Base-by-base conservation (phyloP, 2,329 filamentous ascomycete species). In the Colletotrichum chlorophyti region DNA sequence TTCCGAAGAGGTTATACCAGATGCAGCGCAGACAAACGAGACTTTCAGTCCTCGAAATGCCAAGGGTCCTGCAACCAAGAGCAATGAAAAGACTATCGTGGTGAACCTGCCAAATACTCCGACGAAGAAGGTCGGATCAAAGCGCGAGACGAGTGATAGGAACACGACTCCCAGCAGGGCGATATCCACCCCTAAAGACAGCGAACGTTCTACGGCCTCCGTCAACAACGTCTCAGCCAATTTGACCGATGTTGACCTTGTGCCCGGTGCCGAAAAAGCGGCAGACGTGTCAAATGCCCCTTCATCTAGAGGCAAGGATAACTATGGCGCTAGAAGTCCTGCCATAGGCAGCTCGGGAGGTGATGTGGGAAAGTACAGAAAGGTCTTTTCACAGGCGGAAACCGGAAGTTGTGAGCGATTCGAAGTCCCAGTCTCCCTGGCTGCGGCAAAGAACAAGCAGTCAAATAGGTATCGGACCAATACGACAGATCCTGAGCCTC, bases 1-100 rank as follows among this genome's bases (percentile, higher is more conserved):
- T 2, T 64, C 64, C 1, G 71, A 73, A 35, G 69, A 72, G 40
- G 61, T 58, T 0, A 24, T 70, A 26, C 41, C 50, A 5, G 58
- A 61, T 34, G 47, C 51, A 4, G 62, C 61, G 19, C 15, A 52
- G 32, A 31, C 29, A n/a, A 32, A n/a, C 11, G 14, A 14, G 15
- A 3, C 17, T 7, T 8, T 17, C 4, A 27, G 3, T 7, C 34
- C 42, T 41, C 23, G 12, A 8, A 11, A 15, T 19, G 11, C 21
- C 17, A 10, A 32, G n/a, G 19, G 11, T 32, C 24, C 23, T 21
- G 17, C 26, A 2, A 12, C 4, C n/a, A 15, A 48, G 23, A 23
- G n/a, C 19, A 15, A 10, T 11, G 40, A 23, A 11, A 45, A 46
- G 17, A 19, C 38, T 8, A 58, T 61, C 23, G 19, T 24, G 9